Percentiles rank a stretch among this genome's conserved stretches.
Evolutionary conservation across 192 early-diverging fungal species (phyloP).

Genomic region (Geranomyces variabilis): DNA sequence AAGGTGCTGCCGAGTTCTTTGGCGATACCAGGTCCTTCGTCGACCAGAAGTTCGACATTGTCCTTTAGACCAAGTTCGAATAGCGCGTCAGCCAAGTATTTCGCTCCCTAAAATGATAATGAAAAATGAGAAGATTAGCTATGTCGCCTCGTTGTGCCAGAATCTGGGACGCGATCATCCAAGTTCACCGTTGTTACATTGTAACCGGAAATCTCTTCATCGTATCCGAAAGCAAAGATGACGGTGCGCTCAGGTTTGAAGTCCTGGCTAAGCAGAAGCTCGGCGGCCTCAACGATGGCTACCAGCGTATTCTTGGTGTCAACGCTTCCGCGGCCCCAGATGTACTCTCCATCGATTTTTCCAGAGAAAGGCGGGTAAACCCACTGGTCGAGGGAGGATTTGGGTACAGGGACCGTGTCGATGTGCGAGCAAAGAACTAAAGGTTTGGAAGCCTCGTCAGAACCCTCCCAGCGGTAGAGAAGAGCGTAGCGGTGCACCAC

Average conservation of each 20-base stretch:
- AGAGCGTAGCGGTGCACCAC: conserved; percentile 44
- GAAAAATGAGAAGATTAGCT: no score
- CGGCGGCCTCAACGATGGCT: conserved; percentile 40
- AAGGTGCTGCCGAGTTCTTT: conserved; percentile 18
- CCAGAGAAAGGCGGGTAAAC: conserved; percentile 42
- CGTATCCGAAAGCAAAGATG: conserved; percentile 44
- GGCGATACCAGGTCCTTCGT: conserved; percentile 40
- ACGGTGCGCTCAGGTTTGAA: conserved; percentile 32
- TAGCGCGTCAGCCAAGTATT: conserved; percentile 22
- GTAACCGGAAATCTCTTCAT: conserved; percentile 48
- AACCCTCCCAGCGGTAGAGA: conserved; percentile 45
- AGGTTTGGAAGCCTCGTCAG: conserved; percentile 28
- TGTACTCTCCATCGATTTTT: conserved; percentile 25
- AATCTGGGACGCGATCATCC: no score
- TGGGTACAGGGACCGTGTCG: conserved; percentile 42
- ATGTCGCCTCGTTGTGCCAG: no score
- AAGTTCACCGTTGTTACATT: conserved; percentile 1
- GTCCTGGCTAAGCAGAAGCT: conserved; percentile 32
- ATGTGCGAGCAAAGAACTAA: conserved; percentile 40
- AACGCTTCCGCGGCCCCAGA: conserved; percentile 45
- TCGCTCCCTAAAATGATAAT: conserved; percentile 4
- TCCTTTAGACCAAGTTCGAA: conserved; percentile 12
- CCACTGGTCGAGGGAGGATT: conserved; percentile 33
- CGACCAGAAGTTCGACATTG: conserved; percentile 39
- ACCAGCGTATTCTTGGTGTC: conserved; percentile 38